A percentile compares a stretch with the other conserved stretches of the same genome.
Conservation (phyloP, 306 rosid genomes). For the Quercus glauca region DNA sequence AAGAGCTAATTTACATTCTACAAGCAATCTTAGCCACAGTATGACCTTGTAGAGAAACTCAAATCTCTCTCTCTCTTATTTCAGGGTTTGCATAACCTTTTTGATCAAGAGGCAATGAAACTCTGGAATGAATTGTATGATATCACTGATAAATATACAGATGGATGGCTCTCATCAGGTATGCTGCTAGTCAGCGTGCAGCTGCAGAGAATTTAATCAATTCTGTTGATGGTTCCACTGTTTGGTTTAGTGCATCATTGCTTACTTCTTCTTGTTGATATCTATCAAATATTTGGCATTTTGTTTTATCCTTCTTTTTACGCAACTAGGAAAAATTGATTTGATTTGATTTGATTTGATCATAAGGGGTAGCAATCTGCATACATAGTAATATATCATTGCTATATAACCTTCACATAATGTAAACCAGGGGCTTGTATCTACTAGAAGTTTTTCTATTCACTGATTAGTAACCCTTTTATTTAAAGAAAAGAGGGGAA, state of each 20-base stretch:
- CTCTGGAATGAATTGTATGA: slow-evolving; percentile 73
- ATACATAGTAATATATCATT: neutral
- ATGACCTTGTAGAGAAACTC: slow-evolving; percentile 18
- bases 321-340: neutral
- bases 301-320: neutral
- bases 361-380: slow-evolving; percentile 6
- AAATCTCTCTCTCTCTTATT: slow-evolving; percentile 16
- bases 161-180: slow-evolving; percentile 95
- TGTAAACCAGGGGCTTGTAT: neutral
- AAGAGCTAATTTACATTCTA: slow-evolving; percentile 1
- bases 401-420: neutral
- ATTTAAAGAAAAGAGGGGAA: neutral
- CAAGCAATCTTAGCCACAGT: slow-evolving; percentile 5
- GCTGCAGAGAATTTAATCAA: neutral
- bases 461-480: neutral
- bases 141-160: slow-evolving; percentile 78
- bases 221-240: neutral
- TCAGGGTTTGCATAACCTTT: slow-evolving; percentile 74
- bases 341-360: neutral
- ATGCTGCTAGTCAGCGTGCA: neutral
- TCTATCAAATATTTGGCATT: neutral
- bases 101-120: slow-evolving; percentile 50
- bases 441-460: neutral
- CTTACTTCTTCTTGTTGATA: neutral
- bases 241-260: neutral